Evolutionary conservation across 2,329 filamentous ascomycete species (phyloP).

Genomic region (Intubia oerlemansii): DNA sequence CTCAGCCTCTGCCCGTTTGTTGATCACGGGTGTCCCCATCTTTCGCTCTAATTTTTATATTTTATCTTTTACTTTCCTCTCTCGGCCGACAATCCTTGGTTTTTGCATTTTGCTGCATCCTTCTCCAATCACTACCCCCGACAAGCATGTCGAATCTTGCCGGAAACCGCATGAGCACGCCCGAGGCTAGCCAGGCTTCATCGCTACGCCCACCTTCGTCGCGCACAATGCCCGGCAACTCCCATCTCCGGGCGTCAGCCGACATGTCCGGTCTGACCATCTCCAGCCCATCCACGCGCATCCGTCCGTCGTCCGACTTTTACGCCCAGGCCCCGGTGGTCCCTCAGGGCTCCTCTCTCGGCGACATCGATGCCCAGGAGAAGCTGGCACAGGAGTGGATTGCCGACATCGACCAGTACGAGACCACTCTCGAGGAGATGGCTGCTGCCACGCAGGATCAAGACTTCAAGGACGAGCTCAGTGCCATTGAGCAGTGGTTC

Average conservation of each 20-base stretch:
- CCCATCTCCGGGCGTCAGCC: slow-evolving; percentile 76
- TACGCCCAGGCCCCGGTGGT: slow-evolving; percentile 52
- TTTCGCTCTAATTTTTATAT: background rate
- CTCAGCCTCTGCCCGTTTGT: slow-evolving; percentile 1
- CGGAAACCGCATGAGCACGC: slow-evolving; percentile 90
- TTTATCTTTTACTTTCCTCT: background rate
- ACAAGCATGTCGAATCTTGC: slow-evolving; percentile 43
- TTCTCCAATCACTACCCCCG: background rate
- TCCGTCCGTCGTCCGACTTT: slow-evolving; percentile 87
- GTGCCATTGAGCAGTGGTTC: slow-evolving; percentile 99
- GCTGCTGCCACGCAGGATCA: slow-evolving; percentile 95
- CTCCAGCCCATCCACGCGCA: slow-evolving; percentile 48
- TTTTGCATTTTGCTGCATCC: background rate
- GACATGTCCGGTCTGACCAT: slow-evolving; percentile 73
- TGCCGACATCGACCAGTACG: slow-evolving; percentile 95
- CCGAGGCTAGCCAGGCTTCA: slow-evolving; percentile 65
- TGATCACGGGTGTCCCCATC: too few species aligned
- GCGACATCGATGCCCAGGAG: slow-evolving; percentile 67
- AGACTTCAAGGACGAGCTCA: slow-evolving; percentile 98
- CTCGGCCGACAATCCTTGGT: background rate
- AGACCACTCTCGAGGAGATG: slow-evolving; percentile 98
- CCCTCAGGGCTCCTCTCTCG: slow-evolving; percentile 20
- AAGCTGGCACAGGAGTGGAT: slow-evolving; percentile 97
- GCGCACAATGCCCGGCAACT: slow-evolving; percentile 53
- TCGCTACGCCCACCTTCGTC: slow-evolving; percentile 68